Evolutionary conservation across 805 yeast species (phyloP).

Genomic region (Cyberlindnera subsufficiens): DNA sequence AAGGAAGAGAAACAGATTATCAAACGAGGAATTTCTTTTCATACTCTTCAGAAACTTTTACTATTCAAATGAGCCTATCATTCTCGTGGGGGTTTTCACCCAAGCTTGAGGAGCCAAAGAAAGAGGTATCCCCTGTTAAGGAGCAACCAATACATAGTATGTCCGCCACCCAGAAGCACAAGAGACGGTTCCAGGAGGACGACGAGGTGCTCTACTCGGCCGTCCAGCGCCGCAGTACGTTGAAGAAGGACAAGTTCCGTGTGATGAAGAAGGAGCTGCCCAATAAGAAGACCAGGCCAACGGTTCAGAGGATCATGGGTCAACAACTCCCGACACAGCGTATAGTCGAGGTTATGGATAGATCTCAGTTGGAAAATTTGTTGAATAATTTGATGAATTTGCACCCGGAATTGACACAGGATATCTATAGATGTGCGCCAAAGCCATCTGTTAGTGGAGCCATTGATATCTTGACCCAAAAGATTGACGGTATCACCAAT

Average conservation of each 20-base stretch:
- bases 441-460: slow-evolving; percentile 50
- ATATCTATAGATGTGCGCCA: slow-evolving; percentile 48
- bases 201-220: slow-evolving; percentile 3
- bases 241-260: slow-evolving; percentile 2
- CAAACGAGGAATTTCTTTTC: no score
- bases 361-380: slow-evolving; percentile 44
- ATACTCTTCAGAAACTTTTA: no score
- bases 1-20: no score
- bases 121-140: neutral
- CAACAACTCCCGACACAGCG: slow-evolving; percentile 58
- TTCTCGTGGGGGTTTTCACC: slow-evolving; percentile 23
- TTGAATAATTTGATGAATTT: slow-evolving; percentile 45
- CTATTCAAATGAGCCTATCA: slow-evolving; percentile 2
- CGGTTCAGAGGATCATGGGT: slow-evolving; percentile 35
- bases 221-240: neutral
- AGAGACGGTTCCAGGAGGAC: slow-evolving; percentile 4
- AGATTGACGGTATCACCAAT: slow-evolving; percentile 33
- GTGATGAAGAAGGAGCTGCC: neutral
- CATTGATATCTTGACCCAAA: slow-evolving; percentile 39
- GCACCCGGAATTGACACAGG: slow-evolving; percentile 57
- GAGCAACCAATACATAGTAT: neutral
- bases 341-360: slow-evolving; percentile 63
- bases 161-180: slow-evolving; percentile 1
- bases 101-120: slow-evolving; percentile 8
- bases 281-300: slow-evolving; percentile 1